Base-by-base conservation (phyloP, 108 stramenopile species). In the Fragilariopsis cylindrus region DNA sequence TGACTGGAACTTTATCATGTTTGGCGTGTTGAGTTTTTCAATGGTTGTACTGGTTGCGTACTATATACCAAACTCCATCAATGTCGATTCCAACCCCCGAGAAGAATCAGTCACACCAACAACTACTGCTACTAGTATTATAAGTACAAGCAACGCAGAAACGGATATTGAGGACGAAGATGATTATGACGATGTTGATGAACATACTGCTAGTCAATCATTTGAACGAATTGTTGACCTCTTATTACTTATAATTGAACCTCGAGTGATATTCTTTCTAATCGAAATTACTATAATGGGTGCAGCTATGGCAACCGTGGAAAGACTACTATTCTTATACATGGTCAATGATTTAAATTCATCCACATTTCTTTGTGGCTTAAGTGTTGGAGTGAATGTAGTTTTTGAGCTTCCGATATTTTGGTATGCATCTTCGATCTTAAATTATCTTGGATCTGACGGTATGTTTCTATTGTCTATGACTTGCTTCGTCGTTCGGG, bases 1-100 rank as follows among this genome's bases (percentile, higher is more conserved):
- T 80, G 78, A 79, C 43, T 72, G 69, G 48, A 85, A 85, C 75
- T 85, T 85, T 60, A 67, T 85, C 53, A 55, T 79, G 48, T 85
- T 77, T 74, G 84, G 78, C n/a, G 50, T 70, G 19, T 19, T 85
- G 67, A 68, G 67, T 18, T 13, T 71, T 41, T 41, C 76, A 45
- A 74, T 75, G 69, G 64, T 85, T 16, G 15, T 69, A 8, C 49
- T 85, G 11, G 60, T 77, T n/a, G 73, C 69, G 5, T 47, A 47
- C 43, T 57, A 65, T 12, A 65, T 81, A 21, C 84, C 84, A 3
- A 73, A 78, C 11, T 71, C 73, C 2, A 57, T 46, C 55, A 57
- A 57, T 57, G 41, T 5, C 42, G 70, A 42, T 7, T 7, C 41
- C 7, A 60, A 76, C 16, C 30, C 2, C 30, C 30, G 2, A 30